These are phyloP conservation scores for Angomonas ambiguus DNA, from an alignment of 208 protist species.

Conservation along the genomic window DNA sequence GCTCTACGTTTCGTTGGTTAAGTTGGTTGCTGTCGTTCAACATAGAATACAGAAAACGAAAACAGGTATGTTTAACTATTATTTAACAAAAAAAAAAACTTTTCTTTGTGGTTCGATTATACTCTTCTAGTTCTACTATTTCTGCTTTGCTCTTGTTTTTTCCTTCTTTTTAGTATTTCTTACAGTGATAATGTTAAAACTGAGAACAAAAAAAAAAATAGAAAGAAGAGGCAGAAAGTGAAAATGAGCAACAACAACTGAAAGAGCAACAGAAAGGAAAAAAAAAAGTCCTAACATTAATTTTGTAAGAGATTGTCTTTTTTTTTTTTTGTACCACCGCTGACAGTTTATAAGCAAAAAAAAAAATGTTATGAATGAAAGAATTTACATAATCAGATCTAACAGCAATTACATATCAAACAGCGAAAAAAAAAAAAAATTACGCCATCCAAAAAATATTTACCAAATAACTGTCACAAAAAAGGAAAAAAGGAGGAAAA, in stretches of 20 bases:
- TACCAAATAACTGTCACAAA: no score
- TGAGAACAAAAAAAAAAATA: slow-evolving; percentile 10
- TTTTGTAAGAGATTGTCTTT: not conserved
- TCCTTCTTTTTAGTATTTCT: not conserved
- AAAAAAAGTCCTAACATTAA: not conserved
- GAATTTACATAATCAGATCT: no score
- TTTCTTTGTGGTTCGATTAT: not conserved
- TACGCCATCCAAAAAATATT: no score
- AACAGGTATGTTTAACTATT: no score
- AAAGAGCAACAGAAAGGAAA: no score
- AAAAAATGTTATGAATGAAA: no score
- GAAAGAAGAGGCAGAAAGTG: slow-evolving; percentile 7
- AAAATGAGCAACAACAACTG: not conserved
- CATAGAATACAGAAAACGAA: not conserved
- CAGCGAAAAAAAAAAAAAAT: no score
- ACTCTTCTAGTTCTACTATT: no score
- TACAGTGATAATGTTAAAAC: not conserved
- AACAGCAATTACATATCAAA: no score
- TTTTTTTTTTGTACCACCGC: slow-evolving; percentile 4
- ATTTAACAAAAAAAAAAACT: not conserved
- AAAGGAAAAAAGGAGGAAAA: slow-evolving; percentile 4
- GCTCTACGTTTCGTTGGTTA: no score
- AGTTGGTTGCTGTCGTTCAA: no score
- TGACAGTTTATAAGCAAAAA: no score
- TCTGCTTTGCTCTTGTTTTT: not conserved